Evolutionary conservation across 116 monocot species (phyloP), one percentile per base, ranked within the genome.

Genomic region (Trichopus zeylanicus): DNA sequence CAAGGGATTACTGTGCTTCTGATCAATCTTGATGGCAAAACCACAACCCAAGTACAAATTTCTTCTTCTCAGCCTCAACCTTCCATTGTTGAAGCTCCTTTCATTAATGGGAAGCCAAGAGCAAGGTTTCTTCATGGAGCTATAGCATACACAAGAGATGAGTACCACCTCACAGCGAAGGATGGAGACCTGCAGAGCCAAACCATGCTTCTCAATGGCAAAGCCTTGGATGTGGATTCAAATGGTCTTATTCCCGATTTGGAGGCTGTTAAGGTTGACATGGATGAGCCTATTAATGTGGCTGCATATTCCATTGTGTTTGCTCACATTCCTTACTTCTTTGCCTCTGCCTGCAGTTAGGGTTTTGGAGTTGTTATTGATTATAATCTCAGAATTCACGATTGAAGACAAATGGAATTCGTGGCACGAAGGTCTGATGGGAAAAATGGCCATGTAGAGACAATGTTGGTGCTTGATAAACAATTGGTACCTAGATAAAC

Each of bases 91-190:
- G 42, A 8, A 3, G 42, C 0, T 42, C 2, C 42, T 42, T 42
- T n/a, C 13, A 42, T 16, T 13, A 16, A 15, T n/a, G 24, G 31
- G 16, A 63, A 42, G n/a, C 42, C 42, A 13, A 42, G 53, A 34
- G 63, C 29, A 61, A 67, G 37, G 31, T 51, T 63, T 12, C 46
- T 39, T 31, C 69, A 26, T 48, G 56, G 60, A 34, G 48, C 12
- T 0, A 19, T 31, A 4, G 61, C 28, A 31, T 46, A 53, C n/a
- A 58, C 48, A 31, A 79, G 91, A 67, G 82, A 86, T 29, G 91
- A 91, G 48, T 91, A 82, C 56, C 89, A 90, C 48, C 59, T 90
- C 18, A 90, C 79, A 20, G 64, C 89, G 8, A 75, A 79, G 30
- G 70, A 76, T 59, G 81, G 76, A 15, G 29, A 75, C 47, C 28